A percentile compares a stretch with the other conserved stretches of the same genome.
phyloP scores from a whole-genome alignment of 2,329 filamentous ascomycete species.

The Nemania diffusa region DNA sequence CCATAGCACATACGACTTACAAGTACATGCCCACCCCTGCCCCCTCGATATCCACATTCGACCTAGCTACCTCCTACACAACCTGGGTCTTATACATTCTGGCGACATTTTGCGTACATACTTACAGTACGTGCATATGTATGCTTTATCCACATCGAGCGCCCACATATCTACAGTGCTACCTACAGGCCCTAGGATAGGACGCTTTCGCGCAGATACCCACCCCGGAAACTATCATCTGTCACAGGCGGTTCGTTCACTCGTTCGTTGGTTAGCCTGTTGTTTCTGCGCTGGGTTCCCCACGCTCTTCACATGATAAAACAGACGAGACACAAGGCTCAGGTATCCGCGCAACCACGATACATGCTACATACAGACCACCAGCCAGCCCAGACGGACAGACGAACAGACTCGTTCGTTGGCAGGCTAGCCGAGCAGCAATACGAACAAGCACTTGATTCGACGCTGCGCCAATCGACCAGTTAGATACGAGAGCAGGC shows the following conservation, averaged over 20 bases:
- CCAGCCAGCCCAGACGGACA: conserved; percentile 4
- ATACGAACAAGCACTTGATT: conserved; percentile 43
- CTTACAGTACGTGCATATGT: conserved; percentile 37
- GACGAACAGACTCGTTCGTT: conserved; percentile 20
- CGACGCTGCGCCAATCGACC: conserved; percentile 54
- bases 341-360: neutral
- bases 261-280: conserved; percentile 3
- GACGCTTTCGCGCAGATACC: conserved; percentile 11
- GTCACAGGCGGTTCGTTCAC: conserved; percentile 6
- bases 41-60: conserved; percentile 25
- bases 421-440: conserved; percentile 33
- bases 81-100: too few species aligned
- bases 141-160: conserved; percentile 27
- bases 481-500: conserved; percentile 62
- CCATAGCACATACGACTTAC: neutral
- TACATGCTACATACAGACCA: neutral
- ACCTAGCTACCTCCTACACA: too few species aligned
- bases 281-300: conserved; percentile 14
- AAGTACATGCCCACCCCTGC: conserved; percentile 25
- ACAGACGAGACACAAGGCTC: neutral
- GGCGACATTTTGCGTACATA: too few species aligned
- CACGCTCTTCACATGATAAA: conserved; percentile 30
- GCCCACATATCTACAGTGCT: conserved; percentile 23
- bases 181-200: conserved; percentile 10
- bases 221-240: conserved; percentile 17